These are phyloP conservation scores for Irpex sp. DNA, from an alignment of 1,284 basidiomycete species.

Conservation along the genomic window DNA sequence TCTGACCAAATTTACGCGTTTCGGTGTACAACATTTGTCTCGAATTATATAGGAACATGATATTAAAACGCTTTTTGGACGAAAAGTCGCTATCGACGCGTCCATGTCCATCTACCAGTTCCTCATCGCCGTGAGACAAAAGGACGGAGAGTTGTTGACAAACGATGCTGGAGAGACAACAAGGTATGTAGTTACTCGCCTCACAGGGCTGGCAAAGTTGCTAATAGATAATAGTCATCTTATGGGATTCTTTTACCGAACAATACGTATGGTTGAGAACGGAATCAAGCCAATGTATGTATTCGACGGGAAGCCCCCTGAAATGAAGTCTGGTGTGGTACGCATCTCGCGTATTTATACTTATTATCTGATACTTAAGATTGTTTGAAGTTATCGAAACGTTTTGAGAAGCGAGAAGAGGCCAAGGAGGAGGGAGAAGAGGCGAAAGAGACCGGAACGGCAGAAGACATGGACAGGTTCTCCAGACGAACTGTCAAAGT, in stretches of 20 bases:
- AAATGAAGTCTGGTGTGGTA: conserved; percentile 95
- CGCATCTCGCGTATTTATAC: conserved; percentile 30
- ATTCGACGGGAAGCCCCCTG: conserved; percentile 98
- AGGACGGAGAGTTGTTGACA: conserved; percentile 94
- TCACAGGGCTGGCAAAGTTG: background rate
- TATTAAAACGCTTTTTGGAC: conserved; percentile 95
- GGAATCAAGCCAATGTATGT: conserved; percentile 98
- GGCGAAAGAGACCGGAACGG: conserved; percentile 92
- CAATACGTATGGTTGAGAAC: conserved; percentile 97
- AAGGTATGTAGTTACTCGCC: conserved; percentile 36
- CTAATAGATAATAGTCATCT: conserved; percentile 61
- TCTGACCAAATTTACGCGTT: background rate
- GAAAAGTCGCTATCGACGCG: conserved; percentile 98
- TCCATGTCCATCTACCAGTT: conserved; percentile 97
- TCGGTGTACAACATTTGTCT: background rate
- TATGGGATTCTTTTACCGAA: conserved; percentile 98
- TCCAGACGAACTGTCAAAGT: conserved; percentile 92
- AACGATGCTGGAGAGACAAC: conserved; percentile 97
- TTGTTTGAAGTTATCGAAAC: conserved; percentile 75
- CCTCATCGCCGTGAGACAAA: conserved; percentile 94
- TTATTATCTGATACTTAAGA: too few relatives aligned
- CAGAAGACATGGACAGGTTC: conserved; percentile 91
- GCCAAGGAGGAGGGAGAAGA: conserved; percentile 95
- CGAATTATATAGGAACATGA: conserved; percentile 69
- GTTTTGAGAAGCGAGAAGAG: conserved; percentile 87